Evolutionary conservation across 345 rosid species (phyloP).

Genomic region (Angophora floribunda): DNA sequence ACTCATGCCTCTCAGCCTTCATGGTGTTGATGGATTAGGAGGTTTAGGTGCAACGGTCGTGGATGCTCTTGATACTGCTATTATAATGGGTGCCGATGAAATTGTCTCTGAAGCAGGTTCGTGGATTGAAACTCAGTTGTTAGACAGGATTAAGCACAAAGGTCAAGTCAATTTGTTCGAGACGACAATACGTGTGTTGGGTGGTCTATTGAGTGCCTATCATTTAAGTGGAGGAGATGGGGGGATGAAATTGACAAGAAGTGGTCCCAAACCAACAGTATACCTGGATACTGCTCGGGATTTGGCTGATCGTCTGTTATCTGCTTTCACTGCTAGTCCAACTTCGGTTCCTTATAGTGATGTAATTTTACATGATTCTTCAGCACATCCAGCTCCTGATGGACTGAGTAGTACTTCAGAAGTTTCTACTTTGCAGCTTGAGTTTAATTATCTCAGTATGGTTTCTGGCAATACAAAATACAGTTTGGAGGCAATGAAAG

Average conservation of each 20-base stretch:
- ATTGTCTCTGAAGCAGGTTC: slow-evolving; percentile 78
- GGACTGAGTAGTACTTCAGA: slow-evolving; percentile 94
- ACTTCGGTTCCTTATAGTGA: slow-evolving; percentile 82
- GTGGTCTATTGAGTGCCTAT: slow-evolving; percentile 97
- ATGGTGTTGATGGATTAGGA: slow-evolving; percentile 81
- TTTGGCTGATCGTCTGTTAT: slow-evolving; percentile 81
- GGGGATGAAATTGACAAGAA: slow-evolving; percentile 28
- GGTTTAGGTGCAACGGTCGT: slow-evolving; percentile 97
- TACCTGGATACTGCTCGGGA: slow-evolving; percentile 73
- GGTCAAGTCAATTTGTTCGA: slow-evolving; percentile 98
- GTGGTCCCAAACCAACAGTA: slow-evolving; percentile 61
- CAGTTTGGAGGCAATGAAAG: slow-evolving; percentile 84
- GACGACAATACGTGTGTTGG: slow-evolving; percentile 93
- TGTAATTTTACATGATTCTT: slow-evolving; percentile 61
- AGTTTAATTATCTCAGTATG: slow-evolving; percentile 84
- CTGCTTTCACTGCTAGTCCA: slow-evolving; percentile 81
- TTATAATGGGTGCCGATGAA: slow-evolving; percentile 85
- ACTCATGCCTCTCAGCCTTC: slow-evolving; percentile 74
- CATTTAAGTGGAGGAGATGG: slow-evolving; percentile 83
- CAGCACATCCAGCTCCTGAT: slow-evolving; percentile 81
- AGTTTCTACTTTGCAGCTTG: slow-evolving; percentile 90
- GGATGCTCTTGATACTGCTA: slow-evolving; percentile 97
- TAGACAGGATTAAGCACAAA: slow-evolving; percentile 68
- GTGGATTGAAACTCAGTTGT: slow-evolving; percentile 76
- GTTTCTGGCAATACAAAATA: slow-evolving; percentile 90